phyloP scores from a whole-genome alignment of 2,329 filamentous ascomycete genomes.

The Sporothrix schenckii region DNA sequence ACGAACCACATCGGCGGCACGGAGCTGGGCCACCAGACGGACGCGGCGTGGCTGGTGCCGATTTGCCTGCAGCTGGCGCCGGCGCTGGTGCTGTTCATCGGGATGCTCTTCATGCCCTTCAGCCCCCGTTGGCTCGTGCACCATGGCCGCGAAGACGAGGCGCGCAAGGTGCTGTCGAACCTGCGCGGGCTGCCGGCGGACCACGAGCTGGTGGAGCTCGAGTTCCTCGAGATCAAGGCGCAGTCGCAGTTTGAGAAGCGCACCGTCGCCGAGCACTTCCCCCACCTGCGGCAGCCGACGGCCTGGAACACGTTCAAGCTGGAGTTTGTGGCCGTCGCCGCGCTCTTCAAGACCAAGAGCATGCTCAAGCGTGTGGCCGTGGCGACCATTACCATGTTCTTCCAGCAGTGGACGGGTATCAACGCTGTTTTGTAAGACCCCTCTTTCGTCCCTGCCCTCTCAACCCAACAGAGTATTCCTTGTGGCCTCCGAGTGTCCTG shows the following conservation, averaged over 20 bases:
- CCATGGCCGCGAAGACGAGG: slow-evolving; percentile 69
- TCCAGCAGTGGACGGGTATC: slow-evolving; percentile 57
- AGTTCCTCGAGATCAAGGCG: slow-evolving; percentile 82
- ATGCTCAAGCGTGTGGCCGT: slow-evolving; percentile 70
- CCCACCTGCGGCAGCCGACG: slow-evolving; percentile 62
- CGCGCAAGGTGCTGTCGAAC: slow-evolving; percentile 62
- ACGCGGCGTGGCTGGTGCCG: slow-evolving; percentile 74
- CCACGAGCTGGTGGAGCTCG: slow-evolving; percentile 70
- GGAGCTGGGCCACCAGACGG: slow-evolving; percentile 53
- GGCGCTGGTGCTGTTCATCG: slow-evolving; percentile 65
- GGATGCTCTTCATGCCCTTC: slow-evolving; percentile 81
- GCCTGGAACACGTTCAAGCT: slow-evolving; percentile 67
- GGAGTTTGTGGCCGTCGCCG: slow-evolving; percentile 68
- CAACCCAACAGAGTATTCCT: too few relatives aligned
- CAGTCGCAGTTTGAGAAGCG: slow-evolving; percentile 78
- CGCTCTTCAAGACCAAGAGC: slow-evolving; percentile 64
- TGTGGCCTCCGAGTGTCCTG: too few relatives aligned
- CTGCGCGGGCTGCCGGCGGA: slow-evolving; percentile 65
- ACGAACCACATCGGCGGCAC: slow-evolving; percentile 68
- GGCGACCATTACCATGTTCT: slow-evolving; percentile 65
- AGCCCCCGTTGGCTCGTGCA: slow-evolving; percentile 75
- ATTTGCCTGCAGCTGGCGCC: slow-evolving; percentile 72
- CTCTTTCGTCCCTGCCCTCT: too few relatives aligned
- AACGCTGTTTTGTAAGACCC: slow-evolving; percentile 55
- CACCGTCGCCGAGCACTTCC: slow-evolving; percentile 68